phyloP scores from a whole-genome alignment of 176 grass and related monocot genomes.

The Panicum miliaceum region DNA sequence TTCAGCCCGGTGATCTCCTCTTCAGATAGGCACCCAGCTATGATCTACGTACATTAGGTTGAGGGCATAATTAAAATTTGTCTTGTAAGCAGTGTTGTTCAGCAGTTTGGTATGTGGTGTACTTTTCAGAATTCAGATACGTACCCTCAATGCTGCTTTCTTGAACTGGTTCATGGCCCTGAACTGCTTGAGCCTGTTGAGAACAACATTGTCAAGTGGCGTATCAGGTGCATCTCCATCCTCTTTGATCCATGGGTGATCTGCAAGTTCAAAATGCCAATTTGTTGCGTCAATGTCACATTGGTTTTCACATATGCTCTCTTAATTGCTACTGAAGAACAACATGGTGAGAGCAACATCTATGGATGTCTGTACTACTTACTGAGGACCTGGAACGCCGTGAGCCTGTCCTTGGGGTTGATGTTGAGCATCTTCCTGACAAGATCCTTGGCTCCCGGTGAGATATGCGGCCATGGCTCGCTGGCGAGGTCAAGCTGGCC shows the following conservation, averaged over 20 bases:
- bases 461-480: constrained; percentile 77
- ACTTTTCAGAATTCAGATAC: neutral
- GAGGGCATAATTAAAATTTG: neutral
- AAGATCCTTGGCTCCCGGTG: constrained; percentile 67
- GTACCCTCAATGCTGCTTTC: constrained; percentile 66
- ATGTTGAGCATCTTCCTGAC: constrained; percentile 73
- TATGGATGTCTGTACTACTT: constrained; percentile 16
- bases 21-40: constrained; percentile 73
- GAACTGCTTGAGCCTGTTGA: constrained; percentile 69
- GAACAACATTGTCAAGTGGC: constrained; percentile 62
- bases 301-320: neutral
- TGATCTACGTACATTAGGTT: constrained; percentile 41
- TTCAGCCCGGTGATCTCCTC: constrained; percentile 73
- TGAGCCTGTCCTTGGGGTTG: constrained; percentile 75
- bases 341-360: too few relatives aligned
- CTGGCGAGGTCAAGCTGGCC: constrained; percentile 62
- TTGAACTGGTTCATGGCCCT: constrained; percentile 77
- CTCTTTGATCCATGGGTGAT: constrained; percentile 84
- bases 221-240: constrained; percentile 74
- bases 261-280: constrained; percentile 23
- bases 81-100: neutral
- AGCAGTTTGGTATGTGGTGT: neutral
- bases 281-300: neutral
- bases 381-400: constrained; percentile 80
- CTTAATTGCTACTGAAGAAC: too few relatives aligned